Evolutionary conservation across 257 asterid species (phyloP).

Genomic region (Fraxinus anomala): DNA sequence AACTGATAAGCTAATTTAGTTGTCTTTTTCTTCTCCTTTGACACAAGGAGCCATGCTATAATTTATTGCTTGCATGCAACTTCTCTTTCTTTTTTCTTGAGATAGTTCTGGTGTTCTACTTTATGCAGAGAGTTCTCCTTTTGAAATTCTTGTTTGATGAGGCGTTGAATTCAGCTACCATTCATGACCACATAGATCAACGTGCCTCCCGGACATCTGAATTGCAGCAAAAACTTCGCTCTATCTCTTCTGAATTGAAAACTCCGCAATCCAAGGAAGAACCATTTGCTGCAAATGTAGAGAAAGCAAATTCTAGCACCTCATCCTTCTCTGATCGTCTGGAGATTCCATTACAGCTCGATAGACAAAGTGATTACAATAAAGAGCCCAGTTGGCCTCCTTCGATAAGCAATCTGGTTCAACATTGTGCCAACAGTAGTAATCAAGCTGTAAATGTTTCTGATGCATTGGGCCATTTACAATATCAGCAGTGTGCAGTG

Average conservation of each 20-base stretch:
- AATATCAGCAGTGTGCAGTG: slow-evolving; percentile 33
- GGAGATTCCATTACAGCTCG: slow-evolving; percentile 31
- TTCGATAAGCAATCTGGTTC: slow-evolving; percentile 30
- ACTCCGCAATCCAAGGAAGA: slow-evolving; percentile 68
- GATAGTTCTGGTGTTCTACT: slow-evolving; percentile 23
- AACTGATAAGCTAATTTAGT: not conserved
- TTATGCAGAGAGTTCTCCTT: slow-evolving; percentile 79
- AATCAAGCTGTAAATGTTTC: slow-evolving; percentile 24
- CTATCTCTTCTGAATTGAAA: slow-evolving; percentile 62
- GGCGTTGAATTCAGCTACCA: slow-evolving; percentile 60
- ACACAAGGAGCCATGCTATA: not conserved
- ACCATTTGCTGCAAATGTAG: slow-evolving; percentile 39
- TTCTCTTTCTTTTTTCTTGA: slow-evolving; percentile 19
- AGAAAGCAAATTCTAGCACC: slow-evolving; percentile 50
- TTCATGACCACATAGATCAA: slow-evolving; percentile 78
- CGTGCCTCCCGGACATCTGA: slow-evolving; percentile 63
- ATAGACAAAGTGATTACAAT: slow-evolving; percentile 30
- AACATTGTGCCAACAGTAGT: slow-evolving; percentile 18
- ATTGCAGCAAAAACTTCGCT: slow-evolving; percentile 73
- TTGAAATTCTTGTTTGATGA: slow-evolving; percentile 88
- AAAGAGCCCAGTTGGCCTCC: slow-evolving; percentile 33
- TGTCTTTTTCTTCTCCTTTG: not conserved
- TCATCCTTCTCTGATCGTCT: slow-evolving; percentile 31
- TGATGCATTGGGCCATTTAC: slow-evolving; percentile 29
- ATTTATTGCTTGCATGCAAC: slow-evolving; percentile 23